Conservation (phyloP, 345 rosid genomes). For the Dipteronia dyeriana region DNA sequence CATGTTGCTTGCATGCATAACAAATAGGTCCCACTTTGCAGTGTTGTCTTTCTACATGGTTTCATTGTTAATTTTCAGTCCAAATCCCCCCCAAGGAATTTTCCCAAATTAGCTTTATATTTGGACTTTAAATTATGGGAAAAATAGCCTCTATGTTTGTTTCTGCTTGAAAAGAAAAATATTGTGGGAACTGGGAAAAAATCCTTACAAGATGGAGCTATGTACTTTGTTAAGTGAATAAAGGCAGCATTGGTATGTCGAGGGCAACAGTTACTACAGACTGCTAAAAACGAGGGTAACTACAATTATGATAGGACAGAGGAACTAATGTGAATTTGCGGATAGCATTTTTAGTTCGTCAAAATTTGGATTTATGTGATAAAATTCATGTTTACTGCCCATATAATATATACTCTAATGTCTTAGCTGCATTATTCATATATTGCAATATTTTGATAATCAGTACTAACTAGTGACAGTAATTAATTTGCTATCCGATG, state of each 20-base stretch:
- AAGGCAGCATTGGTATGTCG: no score
- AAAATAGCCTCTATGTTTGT: background rate
- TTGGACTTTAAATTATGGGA: background rate
- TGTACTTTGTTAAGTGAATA: conserved; percentile 5
- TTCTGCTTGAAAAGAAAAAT: background rate
- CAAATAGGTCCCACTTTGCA: background rate
- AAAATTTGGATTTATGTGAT: background rate
- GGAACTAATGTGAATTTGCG: background rate
- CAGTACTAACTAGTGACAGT: background rate
- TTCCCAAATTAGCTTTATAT: background rate
- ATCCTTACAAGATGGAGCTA: background rate
- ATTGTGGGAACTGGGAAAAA: background rate
- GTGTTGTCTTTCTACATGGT: background rate
- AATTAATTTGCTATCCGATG: background rate
- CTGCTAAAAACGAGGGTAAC: background rate
- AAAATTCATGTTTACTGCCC: background rate
- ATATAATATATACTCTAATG: background rate
- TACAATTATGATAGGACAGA: background rate
- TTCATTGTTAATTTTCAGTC: background rate
- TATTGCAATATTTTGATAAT: background rate
- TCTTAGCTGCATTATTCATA: background rate
- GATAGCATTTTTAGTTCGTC: background rate
- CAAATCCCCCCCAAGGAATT: background rate
- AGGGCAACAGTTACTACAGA: background rate
- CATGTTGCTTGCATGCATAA: background rate